Conservation (phyloP, 306 rosid species). For the Lupinus albus region DNA sequence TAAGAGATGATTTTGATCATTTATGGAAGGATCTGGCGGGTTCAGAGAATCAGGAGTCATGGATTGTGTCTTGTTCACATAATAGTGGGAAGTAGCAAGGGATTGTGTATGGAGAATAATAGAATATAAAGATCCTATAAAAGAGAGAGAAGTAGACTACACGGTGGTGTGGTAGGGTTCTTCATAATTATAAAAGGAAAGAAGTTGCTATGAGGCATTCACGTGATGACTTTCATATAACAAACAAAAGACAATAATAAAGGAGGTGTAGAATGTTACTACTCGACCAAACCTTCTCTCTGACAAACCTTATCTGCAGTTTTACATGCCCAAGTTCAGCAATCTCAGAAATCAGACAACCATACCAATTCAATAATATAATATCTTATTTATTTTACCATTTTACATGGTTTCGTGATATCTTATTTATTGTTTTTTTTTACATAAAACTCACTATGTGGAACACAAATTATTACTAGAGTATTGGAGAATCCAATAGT, state of each 20-base stretch:
- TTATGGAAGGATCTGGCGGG: constrained; percentile 47
- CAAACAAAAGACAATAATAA: constrained; percentile 53
- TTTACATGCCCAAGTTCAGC: background rate
- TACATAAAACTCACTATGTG: no score
- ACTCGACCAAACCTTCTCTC: constrained; percentile 46
- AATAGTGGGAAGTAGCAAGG: constrained; percentile 41
- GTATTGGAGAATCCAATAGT: no score
- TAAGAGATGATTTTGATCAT: constrained; percentile 47
- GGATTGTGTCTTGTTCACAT: no score
- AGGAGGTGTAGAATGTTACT: constrained; percentile 56
- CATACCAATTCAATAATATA: no score
- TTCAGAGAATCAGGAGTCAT: constrained; percentile 63
- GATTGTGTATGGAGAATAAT: constrained; percentile 39
- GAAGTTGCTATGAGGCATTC: constrained; percentile 48
- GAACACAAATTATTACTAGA: no score
- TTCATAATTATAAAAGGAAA: constrained; percentile 16
- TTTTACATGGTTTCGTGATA: no score
- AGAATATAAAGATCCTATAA: constrained; percentile 6
- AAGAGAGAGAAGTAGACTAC: constrained; percentile 37
- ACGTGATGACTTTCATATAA: constrained; percentile 58
- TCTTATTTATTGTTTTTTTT: no score
- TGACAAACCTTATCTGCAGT: constrained; percentile 51
- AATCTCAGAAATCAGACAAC: no score
- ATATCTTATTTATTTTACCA: no score
- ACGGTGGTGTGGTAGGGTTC: constrained; percentile 46